Evolutionary conservation across 306 rosid species (phyloP).

Genomic region (barrel medic (Medicago truncatula)): DNA sequence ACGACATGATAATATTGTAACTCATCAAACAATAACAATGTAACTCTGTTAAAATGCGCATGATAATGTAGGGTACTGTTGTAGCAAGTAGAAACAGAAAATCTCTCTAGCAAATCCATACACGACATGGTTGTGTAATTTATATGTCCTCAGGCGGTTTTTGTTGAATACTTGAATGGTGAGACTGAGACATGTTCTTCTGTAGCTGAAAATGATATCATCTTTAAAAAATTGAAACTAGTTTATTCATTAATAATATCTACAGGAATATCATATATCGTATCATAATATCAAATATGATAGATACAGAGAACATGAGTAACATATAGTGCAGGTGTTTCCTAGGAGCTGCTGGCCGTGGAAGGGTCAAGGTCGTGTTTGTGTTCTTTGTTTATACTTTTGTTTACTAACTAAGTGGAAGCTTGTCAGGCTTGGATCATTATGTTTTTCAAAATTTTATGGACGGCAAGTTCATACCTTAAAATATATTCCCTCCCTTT

Average conservation of each 20-base stretch:
- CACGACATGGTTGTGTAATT: slow-evolving; percentile 39
- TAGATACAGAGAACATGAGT: neutral
- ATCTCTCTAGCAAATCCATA: slow-evolving; percentile 7
- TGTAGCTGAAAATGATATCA: slow-evolving; percentile 9
- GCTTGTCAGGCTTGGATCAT: slow-evolving; percentile 39
- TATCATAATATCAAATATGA: neutral
- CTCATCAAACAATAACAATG: neutral
- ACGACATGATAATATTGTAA: neutral
- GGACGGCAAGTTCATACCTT: neutral
- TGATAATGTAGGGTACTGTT: slow-evolving; percentile 39
- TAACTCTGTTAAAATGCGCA: slow-evolving; percentile 28
- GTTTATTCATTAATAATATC: slow-evolving; percentile 8
- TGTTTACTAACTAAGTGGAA: slow-evolving; percentile 20
- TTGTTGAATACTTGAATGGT: too few species aligned
- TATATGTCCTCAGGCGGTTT: slow-evolving; percentile 35
- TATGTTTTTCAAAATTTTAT: slow-evolving; percentile 1
- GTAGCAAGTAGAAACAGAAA: slow-evolving; percentile 25
- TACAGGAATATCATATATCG: neutral
- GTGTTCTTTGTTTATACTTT: slow-evolving; percentile 7
- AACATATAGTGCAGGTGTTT: slow-evolving; percentile 35
- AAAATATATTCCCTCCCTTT: too few species aligned
- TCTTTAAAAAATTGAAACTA: neutral
- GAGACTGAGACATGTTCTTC: slow-evolving; percentile 42
- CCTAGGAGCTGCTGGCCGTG: slow-evolving; percentile 15
- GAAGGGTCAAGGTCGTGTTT: slow-evolving; percentile 21